Base-by-base conservation (phyloP, 2,329 filamentous ascomycete genomes). In the Cladorrhinum sp. region DNA sequence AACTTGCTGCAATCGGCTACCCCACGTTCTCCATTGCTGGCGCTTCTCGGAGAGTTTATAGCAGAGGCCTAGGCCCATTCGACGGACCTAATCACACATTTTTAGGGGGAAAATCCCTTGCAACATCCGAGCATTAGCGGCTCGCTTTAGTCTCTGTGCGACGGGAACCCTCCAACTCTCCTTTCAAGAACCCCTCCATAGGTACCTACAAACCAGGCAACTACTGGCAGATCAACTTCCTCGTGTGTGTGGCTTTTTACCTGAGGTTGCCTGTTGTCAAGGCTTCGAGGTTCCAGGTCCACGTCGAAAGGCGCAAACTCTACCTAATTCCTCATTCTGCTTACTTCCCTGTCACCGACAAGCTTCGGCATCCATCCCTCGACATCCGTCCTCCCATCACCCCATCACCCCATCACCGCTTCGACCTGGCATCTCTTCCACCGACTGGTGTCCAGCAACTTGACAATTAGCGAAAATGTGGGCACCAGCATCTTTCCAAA, bases 401-500 rank as follows among this genome's bases (percentile, higher is more conserved):
- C 8, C 9, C 9, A 36, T 36, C 33, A 36, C 33, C 33, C 8
- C 33, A 36, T 16, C 33, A 36, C 33, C 33, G 14, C 33, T 36
- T 36, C 33, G 8, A 36, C 12, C 33, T 36, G 4, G 4, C 7
- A 16, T 36, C 33, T 36, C 33, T 12, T 12, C 33, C 12, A 9
- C 12, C 33, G 12, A 16, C 33, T 10, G 33, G 9, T 16, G 9
- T 36, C 12, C 7, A 16, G 3, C 8, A 36, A 36, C 14, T 3
- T 36, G 14, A 10, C 7, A 36, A 36, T 3, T 36, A 10, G 33
- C 24, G 46, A 64, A 58, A 51, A 64, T 64, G 63, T 64, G 59
- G 18, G 58, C 26, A 33, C 3, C 7, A 26, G 16, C 42, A 4
- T 20, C 33, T 36, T 36, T 16, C 14, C 10, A 26, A 28, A 28